Conservation (phyloP, 2,329 filamentous ascomycete genomes). For the Pseudopithomyces chartarum region DNA sequence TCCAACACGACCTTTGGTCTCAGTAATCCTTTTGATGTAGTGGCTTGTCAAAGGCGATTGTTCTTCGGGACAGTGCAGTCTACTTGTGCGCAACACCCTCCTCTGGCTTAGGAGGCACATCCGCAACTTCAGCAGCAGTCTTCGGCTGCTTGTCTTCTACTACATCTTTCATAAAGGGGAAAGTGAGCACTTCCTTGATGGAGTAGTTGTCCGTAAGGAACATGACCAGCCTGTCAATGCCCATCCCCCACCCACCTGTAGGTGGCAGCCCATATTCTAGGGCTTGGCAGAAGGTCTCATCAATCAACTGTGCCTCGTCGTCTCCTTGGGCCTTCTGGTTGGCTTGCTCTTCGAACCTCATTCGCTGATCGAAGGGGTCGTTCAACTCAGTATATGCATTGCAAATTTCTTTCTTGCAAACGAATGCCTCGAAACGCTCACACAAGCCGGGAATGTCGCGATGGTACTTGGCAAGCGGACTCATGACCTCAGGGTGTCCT, state of each 20-base stretch:
- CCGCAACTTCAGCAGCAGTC: slow-evolving; percentile 66
- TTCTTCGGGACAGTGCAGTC: not conserved
- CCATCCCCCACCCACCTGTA: slow-evolving; percentile 90
- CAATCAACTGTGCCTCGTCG: slow-evolving; percentile 93
- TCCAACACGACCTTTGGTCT: not conserved
- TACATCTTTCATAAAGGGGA: slow-evolving; percentile 92
- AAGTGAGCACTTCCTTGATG: slow-evolving; percentile 94
- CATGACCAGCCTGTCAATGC: slow-evolving; percentile 85
- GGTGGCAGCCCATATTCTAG: slow-evolving; percentile 88
- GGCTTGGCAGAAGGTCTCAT: slow-evolving; percentile 81
- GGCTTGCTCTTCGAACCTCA: slow-evolving; percentile 81
- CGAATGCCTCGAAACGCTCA: slow-evolving; percentile 93
- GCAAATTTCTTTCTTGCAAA: slow-evolving; percentile 94
- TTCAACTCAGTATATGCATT: slow-evolving; percentile 99
- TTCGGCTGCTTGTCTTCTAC: slow-evolving; percentile 50
- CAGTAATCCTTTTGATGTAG: not conserved
- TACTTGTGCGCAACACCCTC: slow-evolving; percentile 57
- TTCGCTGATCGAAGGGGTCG: slow-evolving; percentile 91
- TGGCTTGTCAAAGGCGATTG: not conserved
- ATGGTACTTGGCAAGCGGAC: slow-evolving; percentile 94
- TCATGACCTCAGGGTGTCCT: slow-evolving; percentile 82
- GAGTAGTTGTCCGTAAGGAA: slow-evolving; percentile 93
- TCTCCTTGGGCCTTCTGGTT: slow-evolving; percentile 91
- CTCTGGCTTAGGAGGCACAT: slow-evolving; percentile 62
- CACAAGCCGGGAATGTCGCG: slow-evolving; percentile 70